phyloP scores from a whole-genome alignment of 345 rosid species.

The Aethionema arabicum region DNA sequence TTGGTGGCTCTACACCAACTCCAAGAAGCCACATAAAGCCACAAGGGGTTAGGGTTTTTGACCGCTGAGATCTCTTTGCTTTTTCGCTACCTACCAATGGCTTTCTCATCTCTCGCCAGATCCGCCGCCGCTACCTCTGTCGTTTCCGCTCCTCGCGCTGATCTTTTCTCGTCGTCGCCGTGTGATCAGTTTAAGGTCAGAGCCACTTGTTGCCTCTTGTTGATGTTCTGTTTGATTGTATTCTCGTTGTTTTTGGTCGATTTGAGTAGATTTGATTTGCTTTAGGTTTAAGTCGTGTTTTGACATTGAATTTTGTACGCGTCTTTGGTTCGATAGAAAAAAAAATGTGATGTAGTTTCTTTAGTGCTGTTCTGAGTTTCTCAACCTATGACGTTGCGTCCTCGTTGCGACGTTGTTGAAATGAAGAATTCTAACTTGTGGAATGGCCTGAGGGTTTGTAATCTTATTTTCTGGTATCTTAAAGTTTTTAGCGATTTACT shows the following conservation, averaged over 20 bases:
- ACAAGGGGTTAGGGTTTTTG: constrained; percentile 31
- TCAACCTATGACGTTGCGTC: background rate
- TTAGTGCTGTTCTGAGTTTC: constrained; percentile 6
- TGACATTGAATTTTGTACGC: constrained; percentile 15
- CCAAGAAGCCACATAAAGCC: constrained; percentile 26
- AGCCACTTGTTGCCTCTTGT: constrained; percentile 18
- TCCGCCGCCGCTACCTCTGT: constrained; percentile 47
- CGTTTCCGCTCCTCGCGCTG: constrained; percentile 36
- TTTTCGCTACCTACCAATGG: constrained; percentile 47
- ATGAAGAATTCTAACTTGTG: background rate
- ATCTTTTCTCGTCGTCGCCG: constrained; percentile 41
- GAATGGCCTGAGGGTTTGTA: constrained; percentile 1
- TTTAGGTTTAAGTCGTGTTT: constrained; percentile 18
- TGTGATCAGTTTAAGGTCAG: constrained; percentile 60
- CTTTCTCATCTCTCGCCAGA: constrained; percentile 66
- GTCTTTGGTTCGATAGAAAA: constrained; percentile 11
- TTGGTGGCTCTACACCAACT: constrained; percentile 36
- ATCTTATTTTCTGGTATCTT: background rate
- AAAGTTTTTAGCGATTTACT: background rate
- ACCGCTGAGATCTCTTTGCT: constrained; percentile 25
- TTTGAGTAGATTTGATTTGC: background rate
- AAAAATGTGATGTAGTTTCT: background rate
- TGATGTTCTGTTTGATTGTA: background rate
- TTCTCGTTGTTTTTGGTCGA: constrained; percentile 13
- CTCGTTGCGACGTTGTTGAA: constrained; percentile 1